A percentile compares a stretch with the other conserved stretches of the same genome.
Evolutionary conservation across 2,329 filamentous ascomycete species (phyloP).

Genomic region (Clonostachys rosea): DNA sequence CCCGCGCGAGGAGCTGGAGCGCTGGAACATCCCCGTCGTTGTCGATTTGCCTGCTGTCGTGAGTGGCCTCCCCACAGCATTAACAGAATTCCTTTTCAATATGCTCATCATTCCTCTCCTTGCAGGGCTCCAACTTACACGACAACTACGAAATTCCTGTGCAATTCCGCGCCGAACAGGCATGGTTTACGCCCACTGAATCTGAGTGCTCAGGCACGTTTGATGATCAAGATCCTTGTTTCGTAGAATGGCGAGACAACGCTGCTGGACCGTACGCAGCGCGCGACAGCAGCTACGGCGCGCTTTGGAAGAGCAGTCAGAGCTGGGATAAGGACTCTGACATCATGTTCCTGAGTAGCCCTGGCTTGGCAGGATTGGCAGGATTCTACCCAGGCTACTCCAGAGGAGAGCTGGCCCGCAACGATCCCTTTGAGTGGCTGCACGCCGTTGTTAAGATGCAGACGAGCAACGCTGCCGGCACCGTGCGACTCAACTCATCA

Average conservation of each 20-base stretch:
- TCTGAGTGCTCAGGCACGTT: neutral
- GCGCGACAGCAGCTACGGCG: neutral
- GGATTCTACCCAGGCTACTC: slow-evolving; percentile 6
- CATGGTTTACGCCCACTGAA: slow-evolving; percentile 22
- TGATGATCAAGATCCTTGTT: slow-evolving; percentile 5
- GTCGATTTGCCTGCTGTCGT: slow-evolving; percentile 48
- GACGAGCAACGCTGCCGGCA: slow-evolving; percentile 25
- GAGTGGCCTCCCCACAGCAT: neutral
- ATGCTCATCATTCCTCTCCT: slow-evolving; percentile 7
- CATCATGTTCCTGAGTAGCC: slow-evolving; percentile 3
- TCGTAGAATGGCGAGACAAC: slow-evolving; percentile 3
- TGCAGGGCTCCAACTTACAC: slow-evolving; percentile 49
- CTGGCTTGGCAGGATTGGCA: neutral
- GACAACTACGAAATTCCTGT: slow-evolving; percentile 44
- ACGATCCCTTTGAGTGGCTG: slow-evolving; percentile 32
- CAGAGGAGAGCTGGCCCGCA: slow-evolving; percentile 31
- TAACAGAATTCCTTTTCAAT: too few species aligned
- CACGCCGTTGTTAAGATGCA: slow-evolving; percentile 2
- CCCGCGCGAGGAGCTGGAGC: slow-evolving; percentile 15
- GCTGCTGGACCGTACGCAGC: slow-evolving; percentile 3
- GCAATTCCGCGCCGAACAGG: slow-evolving; percentile 20
- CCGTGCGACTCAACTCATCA: slow-evolving; percentile 41
- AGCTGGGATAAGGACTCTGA: slow-evolving; percentile 5
- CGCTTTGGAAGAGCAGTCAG: neutral
- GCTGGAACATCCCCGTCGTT: slow-evolving; percentile 39